Base-by-base conservation (phyloP, 306 rosid species). In the Lathyrus tuberosus region DNA sequence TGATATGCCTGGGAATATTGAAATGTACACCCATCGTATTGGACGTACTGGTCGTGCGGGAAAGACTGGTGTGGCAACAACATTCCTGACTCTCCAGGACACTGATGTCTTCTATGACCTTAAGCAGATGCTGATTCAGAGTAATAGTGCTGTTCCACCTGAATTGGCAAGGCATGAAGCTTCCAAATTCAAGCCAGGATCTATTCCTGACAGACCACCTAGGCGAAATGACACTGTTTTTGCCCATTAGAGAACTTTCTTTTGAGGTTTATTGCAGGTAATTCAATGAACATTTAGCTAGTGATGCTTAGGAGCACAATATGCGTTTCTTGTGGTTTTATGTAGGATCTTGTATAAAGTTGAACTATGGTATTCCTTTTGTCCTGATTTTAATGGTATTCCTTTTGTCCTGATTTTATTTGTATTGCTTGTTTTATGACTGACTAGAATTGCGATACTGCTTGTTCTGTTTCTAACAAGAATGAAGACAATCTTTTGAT, bases 31-130 rank as follows among this genome's bases (percentile, higher is more conserved):
- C 0, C 97, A 91, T 53, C 90, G 97, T 42, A 91, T 91, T 31
- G 94, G 96, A 22, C 90, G 94, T 48, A 89, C 97, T 9, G 97
- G 97, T 10, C 96, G 97, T 79, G 96, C 96, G 11, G 96, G 97
- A 70, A 89, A 91, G 85, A 88, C 94, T 0, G 97, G 97, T 61
- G 84, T 85, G 66, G 97, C 94, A 48, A 79, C 97, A 15, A 86
- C 97, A 2, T 89, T 91, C 79, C 73, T 91, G 79, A 91, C 97
- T 62, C 77, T 89, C 71, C 90, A 85, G 0, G 93, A 91, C 78
- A 40, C 83, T 4, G 96, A 91, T 42, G 97, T 91, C 77, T 91
- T 89, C 49, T 91, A 91, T 81, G 96, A 91, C 73, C 89, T 91
- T 76, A 91, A 91, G 78, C 97, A 89, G 86, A 91, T 89, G 96